Evolutionary conservation across 805 yeast species (phyloP), one percentile per base, ranked within the genome.

Genomic region (Ogataea polymorpha): DNA sequence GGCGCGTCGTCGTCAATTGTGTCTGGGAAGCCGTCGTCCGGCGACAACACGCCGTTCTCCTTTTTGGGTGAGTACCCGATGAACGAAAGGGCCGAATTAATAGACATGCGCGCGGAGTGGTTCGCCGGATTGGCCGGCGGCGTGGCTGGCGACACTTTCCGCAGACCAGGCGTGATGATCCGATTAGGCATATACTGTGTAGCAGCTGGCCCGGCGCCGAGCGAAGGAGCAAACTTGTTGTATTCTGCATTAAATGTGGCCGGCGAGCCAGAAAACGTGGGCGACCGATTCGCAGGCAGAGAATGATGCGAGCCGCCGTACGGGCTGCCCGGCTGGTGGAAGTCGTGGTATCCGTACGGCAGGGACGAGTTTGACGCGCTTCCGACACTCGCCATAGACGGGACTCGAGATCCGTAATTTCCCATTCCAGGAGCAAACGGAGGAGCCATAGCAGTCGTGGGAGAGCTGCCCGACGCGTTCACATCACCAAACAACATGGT

Each of bases 61-160:
- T 40, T 47, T 25, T 41, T 37, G 5, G 56, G 52, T n/a, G 54
- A 47, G 8, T 45, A 41, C 6, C 49, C 46, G 4, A 54, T 33
- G 30, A 48, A 55, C 3, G 56, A 51, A 5, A 59, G 41, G 1
- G 60, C 53, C 2, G 60, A 51, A 28, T 44, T 53, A 4, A 59
- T 44, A 1, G 65, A 57, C 4, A 52, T 9, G 23, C 61, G 44
- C 10, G 55, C 55, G 11, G 51, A 35, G 17, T 37, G 46, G 11
- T 42, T 33, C n/a, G 20, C 32, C 12, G 42, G 44, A 5, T 41
- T 21, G 14, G 16, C 31, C 10, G 37, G 23, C 12, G 36, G 15
- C 2, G 40, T 26, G n/a, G 32, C 32, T 6, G 54, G 39, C 6
- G 54, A 44, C 1, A 40, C 23, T 13, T 38, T 40, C 17, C 55